Evolutionary conservation across 2,329 filamentous ascomycete genomes (phyloP), one percentile per base, ranked within the genome.

Genomic region (Curvularia eragrostidis): DNA sequence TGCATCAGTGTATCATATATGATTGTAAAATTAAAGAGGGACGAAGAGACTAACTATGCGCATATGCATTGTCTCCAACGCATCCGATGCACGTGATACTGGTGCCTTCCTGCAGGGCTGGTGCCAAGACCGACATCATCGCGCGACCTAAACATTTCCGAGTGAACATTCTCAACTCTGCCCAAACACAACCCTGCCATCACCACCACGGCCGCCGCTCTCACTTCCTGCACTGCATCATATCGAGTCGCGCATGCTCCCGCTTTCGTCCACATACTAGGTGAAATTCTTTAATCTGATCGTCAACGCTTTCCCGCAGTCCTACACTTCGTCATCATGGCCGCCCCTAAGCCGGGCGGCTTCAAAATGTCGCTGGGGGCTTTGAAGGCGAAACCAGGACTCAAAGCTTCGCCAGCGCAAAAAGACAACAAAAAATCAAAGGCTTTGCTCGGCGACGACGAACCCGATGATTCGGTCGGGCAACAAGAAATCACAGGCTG

Each of bases 401-500:
- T 71, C 26, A 74, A 72, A 59, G 58, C 62, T 8, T 30, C 61
- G 8, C 44, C 49, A 3, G 39, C 46, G 9, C 59, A 64, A 48
- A 66, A 65, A 32, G 62, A 62, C n/a, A 50, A 51, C 6, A 75
- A 76, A 58, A 65, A 68, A 15, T 61, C 65, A 4, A 70, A 69
- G 28, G 64, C 71, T 5, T 62, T 64, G 9, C 70, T 74, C 28
- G 72, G 64, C 53, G 73, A 73, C 38, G 73, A 75, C 41, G 71
- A 75, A 48, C 66, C 64, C 0, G 72, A 73, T 12, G 68, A 73
- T 34, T 57, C 62, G 19, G 63, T 61, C 32, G 62, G 63, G 32
- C 58, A 66, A 30, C 66, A 71, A 39, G 71, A 85, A 65, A 84
- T 87, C 23, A 81, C 82, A 5, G 84, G 83, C 26, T 87, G 85